Evolutionary conservation across 805 yeast species (phyloP).

Genomic region (Wickerhamiella azymoides): DNA sequence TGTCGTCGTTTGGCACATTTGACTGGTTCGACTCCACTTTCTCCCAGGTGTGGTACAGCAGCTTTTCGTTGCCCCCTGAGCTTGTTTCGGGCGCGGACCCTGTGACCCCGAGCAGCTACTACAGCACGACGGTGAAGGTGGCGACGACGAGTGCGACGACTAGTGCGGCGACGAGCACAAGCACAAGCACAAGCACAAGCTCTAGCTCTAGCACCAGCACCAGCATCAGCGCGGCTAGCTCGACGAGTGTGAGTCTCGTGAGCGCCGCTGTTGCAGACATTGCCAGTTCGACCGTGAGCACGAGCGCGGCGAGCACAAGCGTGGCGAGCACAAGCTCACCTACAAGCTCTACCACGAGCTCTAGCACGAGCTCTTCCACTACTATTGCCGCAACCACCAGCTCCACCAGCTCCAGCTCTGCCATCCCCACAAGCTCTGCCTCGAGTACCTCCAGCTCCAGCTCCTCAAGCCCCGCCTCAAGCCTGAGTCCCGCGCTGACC

Average conservation of each 20-base stretch:
- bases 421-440: no score
- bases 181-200: not conserved
- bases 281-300: not conserved
- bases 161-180: not conserved
- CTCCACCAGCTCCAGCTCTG: not conserved
- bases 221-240: not conserved
- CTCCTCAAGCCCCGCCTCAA: not conserved
- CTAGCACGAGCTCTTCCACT: not conserved
- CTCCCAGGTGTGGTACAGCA: not conserved
- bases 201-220: not conserved
- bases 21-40: slow-evolving; percentile 6
- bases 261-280: not conserved
- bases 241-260: not conserved
- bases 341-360: not conserved
- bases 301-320: not conserved
- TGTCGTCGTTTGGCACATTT: not conserved
- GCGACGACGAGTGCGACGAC: not conserved
- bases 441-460: no score
- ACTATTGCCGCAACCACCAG: not conserved
- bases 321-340: not conserved
- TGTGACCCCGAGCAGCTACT: not conserved
- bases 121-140: no score
- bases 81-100: not conserved
- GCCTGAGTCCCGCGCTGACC: not conserved
- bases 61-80: not conserved